A percentile compares a stretch with the other conserved stretches of the same genome.
Evolutionary conservation across 192 early-diverging fungal genomes (phyloP).

Genomic region (Phlyctochytrium planicorne): DNA sequence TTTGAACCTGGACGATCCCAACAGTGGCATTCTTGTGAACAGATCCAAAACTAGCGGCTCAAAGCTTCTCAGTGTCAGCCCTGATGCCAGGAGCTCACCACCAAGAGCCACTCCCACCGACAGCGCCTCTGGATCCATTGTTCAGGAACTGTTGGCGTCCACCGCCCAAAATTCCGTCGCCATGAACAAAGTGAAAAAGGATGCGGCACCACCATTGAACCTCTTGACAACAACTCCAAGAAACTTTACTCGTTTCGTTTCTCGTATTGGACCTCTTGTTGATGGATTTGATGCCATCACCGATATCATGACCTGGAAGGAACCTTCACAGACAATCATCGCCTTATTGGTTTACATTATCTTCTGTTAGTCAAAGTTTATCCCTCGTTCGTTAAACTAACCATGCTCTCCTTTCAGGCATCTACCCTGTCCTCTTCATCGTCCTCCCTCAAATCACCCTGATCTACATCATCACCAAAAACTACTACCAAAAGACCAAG

Average conservation of each 20-base stretch:
- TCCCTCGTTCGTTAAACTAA: constrained; percentile 4
- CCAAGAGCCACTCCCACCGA: background rate
- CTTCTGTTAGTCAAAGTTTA: constrained; percentile 50
- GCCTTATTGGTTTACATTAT: constrained; percentile 31
- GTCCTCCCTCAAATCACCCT: constrained; percentile 53
- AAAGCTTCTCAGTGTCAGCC: background rate
- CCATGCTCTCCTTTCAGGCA: constrained; percentile 38
- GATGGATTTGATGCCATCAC: constrained; percentile 59
- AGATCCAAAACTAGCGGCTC: background rate
- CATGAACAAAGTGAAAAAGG: constrained; percentile 40
- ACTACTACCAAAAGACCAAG: constrained; percentile 50
- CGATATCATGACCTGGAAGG: constrained; percentile 70
- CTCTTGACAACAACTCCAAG: constrained; percentile 64
- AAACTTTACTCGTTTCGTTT: constrained; percentile 69
- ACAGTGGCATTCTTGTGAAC: background rate
- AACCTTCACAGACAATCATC: constrained; percentile 58
- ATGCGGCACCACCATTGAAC: constrained; percentile 55
- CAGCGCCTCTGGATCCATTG: constrained; percentile 4
- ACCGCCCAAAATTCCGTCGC: constrained; percentile 38
- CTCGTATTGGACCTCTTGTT: constrained; percentile 64
- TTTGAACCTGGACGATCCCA: background rate
- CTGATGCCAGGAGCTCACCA: background rate
- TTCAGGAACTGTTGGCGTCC: constrained; percentile 47
- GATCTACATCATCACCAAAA: constrained; percentile 50
- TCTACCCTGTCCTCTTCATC: constrained; percentile 56